Evolutionary conservation across 495 filamentous ascomycete species (phyloP), one percentile per base, ranked within the genome.

Genomic region (Neurospora cerealis): DNA sequence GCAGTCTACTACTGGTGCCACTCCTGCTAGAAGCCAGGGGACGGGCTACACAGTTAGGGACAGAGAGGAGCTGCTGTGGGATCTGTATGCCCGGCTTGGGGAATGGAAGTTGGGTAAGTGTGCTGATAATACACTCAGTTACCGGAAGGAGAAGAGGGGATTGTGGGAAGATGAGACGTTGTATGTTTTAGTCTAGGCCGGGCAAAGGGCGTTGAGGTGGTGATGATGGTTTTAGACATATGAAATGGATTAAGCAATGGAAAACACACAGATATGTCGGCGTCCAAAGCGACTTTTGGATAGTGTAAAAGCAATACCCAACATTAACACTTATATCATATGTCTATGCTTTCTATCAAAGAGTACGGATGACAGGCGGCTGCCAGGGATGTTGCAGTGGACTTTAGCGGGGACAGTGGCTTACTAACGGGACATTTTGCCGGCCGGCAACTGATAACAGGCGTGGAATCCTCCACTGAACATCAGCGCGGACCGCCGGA

Each of bases 101-200:
- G 75, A 44, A 9, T 84, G 83, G 82, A 79, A 76, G 71, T 41
- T 81, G 69, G 71, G 73, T 15, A 37, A 17, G 15, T 34, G 19
- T 19, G 4, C 11, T 13, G 44, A 32, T 41, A 6, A 28, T n/a
- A 24, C 32, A 60, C 34, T 13, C 38, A 28, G 71, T 42, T 42
- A 4, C 3, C 4, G 19, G 34, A 34, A 70, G 39, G 70, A 72
- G n/a, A 24, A 2, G 48, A 19, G 7, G 36, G 62, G 0, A 24
- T 28, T 60, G 48, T 60, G 48, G 48, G 21, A 60, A 7, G 48
- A 60, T 28, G 21, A 28, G 11, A 60, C 7, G 48, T 60, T 60
- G 8, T 10, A 60, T 60, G 21, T 24, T 15, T 15, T 60, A 24
- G 46, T 54, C 5, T 54, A 28, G 46, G 42, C 42, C 19, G 42